These are phyloP conservation scores for Cordyceps sp. DNA, from an alignment of 2,329 filamentous ascomycete genomes.

Conservation along the genomic window DNA sequence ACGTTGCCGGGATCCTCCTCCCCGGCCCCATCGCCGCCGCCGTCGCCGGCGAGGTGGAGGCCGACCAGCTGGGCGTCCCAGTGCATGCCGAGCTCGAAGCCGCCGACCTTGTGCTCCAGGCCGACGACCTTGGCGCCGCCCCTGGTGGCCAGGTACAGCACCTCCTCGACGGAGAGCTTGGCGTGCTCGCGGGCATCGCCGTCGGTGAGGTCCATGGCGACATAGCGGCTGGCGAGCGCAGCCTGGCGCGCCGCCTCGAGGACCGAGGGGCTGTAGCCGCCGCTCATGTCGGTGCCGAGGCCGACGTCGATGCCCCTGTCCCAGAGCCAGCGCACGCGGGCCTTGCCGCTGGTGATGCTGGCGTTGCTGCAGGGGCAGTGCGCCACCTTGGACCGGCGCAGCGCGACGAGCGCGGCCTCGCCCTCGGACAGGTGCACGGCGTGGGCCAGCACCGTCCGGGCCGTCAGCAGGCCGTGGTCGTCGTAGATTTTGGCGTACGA, in stretches of 20 bases:
- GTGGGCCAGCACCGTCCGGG: slow-evolving; percentile 70
- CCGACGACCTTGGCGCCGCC: slow-evolving; percentile 75
- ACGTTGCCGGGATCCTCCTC: slow-evolving; percentile 42
- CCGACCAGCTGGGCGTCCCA: slow-evolving; percentile 81
- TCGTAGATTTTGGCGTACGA: slow-evolving; percentile 75
- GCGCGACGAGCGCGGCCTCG: slow-evolving; percentile 49
- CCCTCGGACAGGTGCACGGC: slow-evolving; percentile 55
- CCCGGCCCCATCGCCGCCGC: slow-evolving; percentile 11
- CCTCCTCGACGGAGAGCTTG: slow-evolving; percentile 73
- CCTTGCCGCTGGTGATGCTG: slow-evolving; percentile 63
- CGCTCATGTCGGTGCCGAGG: slow-evolving; percentile 79
- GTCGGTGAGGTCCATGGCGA: slow-evolving; percentile 34
- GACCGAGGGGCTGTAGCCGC: slow-evolving; percentile 69
- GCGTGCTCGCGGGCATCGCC: slow-evolving; percentile 25
- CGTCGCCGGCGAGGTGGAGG: slow-evolving; percentile 32
- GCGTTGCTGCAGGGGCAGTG: slow-evolving; percentile 86
- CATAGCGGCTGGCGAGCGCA: slow-evolving; percentile 57
- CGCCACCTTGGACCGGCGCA: slow-evolving; percentile 47
- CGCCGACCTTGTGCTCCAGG: slow-evolving; percentile 54
- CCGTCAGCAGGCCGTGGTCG: slow-evolving; percentile 46
- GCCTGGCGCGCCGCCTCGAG: slow-evolving; percentile 75
- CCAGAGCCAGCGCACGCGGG: slow-evolving; percentile 58
- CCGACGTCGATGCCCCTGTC: slow-evolving; percentile 64
- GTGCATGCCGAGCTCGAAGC: slow-evolving; percentile 71
- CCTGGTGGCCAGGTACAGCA: slow-evolving; percentile 69